phyloP scores from a whole-genome alignment of 495 filamentous ascomycete genomes.

The Sporormia fimetaria region DNA sequence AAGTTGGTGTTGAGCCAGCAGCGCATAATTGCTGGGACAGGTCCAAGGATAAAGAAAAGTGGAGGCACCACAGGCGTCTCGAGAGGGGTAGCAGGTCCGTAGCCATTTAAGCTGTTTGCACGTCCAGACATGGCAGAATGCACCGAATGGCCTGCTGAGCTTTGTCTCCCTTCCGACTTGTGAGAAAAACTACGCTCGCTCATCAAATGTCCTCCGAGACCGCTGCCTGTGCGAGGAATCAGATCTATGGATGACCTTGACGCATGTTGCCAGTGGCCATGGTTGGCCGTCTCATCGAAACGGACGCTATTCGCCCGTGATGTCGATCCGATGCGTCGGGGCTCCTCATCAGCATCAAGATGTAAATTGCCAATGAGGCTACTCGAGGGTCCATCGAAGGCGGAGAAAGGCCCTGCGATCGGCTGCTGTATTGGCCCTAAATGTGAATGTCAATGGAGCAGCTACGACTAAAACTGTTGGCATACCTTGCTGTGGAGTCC shows the following conservation, averaged over 20 bases:
- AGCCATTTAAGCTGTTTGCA: conserved; percentile 70
- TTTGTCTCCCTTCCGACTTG: conserved; percentile 92
- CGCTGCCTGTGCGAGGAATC: conserved; percentile 66
- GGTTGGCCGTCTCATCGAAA: conserved; percentile 94
- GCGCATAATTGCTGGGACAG: conserved; percentile 84
- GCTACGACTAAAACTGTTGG: not conserved
- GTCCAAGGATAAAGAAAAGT: conserved; percentile 67
- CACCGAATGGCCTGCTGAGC: conserved; percentile 72
- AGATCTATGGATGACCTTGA: conserved; percentile 70
- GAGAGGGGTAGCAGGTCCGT: conserved; percentile 51
- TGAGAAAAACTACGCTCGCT: conserved; percentile 85
- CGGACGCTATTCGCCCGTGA: conserved; percentile 95
- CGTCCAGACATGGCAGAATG: conserved; percentile 56
- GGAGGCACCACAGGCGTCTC: conserved; percentile 63
- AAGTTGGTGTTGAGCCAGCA: conserved; percentile 87
- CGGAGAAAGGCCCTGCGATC: conserved; percentile 64
- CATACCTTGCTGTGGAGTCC: conserved; percentile 68
- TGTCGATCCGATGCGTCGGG: conserved; percentile 60
- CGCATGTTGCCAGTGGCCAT: conserved; percentile 76
- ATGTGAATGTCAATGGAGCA: not conserved
- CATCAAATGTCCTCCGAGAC: conserved; percentile 70
- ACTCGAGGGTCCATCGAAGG: conserved; percentile 69
- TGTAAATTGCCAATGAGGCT: conserved; percentile 63
- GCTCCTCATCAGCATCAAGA: conserved; percentile 81
- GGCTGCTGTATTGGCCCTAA: conserved; percentile 65